Base-by-base conservation (phyloP, 148 eudicot species). In the Tetragonia tetragonoides region DNA sequence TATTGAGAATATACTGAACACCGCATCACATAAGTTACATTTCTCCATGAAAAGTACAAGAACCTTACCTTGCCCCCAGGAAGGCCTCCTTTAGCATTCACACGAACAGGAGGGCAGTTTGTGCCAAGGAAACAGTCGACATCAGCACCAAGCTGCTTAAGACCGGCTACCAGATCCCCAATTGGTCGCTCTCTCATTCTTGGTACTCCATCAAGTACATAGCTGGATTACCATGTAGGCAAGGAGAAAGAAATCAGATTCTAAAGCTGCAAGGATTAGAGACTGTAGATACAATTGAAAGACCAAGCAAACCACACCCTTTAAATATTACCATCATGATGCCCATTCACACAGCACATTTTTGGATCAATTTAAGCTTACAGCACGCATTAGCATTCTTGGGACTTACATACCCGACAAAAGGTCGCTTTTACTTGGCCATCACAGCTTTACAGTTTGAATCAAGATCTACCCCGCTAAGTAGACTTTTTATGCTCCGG, bases 161-260 rank as follows among this genome's bases (percentile, higher is more conserved):
- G 94, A 80, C 97, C 97, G 12, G 84, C 84, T 72, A 95, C 97
- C 79, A 95, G 86, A 87, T 93, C 97, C 70, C 92, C 97, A 72
- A 95, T 95, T 16, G 99, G 99, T 86, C 99, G 89, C 92, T 95
- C 99, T 75, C 99, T 90, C 97, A 95, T 95, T 78, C 97, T 87
- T 34, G 99, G 99, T 69, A 95, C 97, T 75, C 99, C 97, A 79
- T 95, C 99, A 77, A 95, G 97, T 51, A 95, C 81, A 75, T 93
- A 95, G 79, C 97, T 95, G 87, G 70, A 41, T 47, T 42, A 73
- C 66, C 74, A 49, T 2, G 60, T 23, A 24, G 34, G 63, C 17
- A 60, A 71, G 41, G 28, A 9, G 17, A 72, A 49, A 53, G 68
- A 21, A 59, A 12, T 64, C 61, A 56, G 46, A 18, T 63, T 66